A percentile compares a stretch with the other conserved stretches of the same genome.
phyloP scores from a whole-genome alignment of 1,284 basidiomycete species.

The Tilletia caries region DNA sequence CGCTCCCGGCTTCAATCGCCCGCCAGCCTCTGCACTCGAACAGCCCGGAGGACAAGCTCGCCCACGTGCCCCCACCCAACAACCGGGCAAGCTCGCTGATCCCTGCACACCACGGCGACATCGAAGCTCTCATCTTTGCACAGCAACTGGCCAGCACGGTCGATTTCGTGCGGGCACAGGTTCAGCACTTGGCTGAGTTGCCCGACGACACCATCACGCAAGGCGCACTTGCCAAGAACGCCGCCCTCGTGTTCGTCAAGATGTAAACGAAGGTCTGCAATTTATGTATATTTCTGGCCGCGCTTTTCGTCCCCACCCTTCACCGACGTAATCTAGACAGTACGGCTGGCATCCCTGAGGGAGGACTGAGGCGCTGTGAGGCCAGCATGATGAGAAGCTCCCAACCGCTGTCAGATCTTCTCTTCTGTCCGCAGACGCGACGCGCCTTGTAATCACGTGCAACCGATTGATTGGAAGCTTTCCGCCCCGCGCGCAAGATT shows the following conservation, averaged over 20 bases:
- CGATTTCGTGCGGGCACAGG: background rate
- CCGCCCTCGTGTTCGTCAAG: background rate
- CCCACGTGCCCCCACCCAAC: background rate
- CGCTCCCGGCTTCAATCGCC: background rate
- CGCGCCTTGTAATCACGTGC: too few relatives aligned
- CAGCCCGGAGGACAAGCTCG: background rate
- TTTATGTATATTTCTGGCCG: background rate
- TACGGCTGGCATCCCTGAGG: too few relatives aligned
- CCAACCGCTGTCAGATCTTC: too few relatives aligned
- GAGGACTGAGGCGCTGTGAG: too few relatives aligned
- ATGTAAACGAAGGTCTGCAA: background rate
- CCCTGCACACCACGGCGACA: background rate
- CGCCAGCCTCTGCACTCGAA: background rate
- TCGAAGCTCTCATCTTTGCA: conserved; percentile 5
- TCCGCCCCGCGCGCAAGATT: too few relatives aligned
- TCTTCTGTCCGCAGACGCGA: too few relatives aligned
- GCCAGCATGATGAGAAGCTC: too few relatives aligned
- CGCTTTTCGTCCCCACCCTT: too few relatives aligned
- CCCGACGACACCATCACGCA: background rate
- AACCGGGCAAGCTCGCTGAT: conserved; percentile 9
- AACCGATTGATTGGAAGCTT: too few relatives aligned
- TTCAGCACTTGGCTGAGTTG: background rate
- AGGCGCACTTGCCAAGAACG: background rate
- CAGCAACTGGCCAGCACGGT: conserved; percentile 1
- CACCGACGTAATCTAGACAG: too few relatives aligned